Conservation (phyloP, 768 basidiomycete species). For the Neoboletus subvelutipes region DNA sequence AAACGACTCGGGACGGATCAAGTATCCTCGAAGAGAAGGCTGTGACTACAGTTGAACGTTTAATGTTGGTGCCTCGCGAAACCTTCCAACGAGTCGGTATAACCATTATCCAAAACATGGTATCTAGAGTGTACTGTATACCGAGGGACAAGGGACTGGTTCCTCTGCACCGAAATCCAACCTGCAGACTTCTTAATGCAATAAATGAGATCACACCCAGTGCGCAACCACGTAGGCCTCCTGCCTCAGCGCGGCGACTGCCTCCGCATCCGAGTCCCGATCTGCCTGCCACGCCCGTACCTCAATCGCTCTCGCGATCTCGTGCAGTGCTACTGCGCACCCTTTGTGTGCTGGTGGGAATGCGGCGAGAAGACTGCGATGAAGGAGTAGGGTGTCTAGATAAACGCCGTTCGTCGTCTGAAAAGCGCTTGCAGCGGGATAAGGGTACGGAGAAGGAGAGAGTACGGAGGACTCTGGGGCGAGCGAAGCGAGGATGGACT, state of each 20-base stretch:
- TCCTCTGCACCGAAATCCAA: background rate
- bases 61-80: background rate
- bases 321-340: conserved; percentile 64
- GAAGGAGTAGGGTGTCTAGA: conserved; percentile 74
- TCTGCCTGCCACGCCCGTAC: conserved; percentile 67
- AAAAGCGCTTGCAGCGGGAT: conserved; percentile 31
- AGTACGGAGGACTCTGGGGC: conserved; percentile 40
- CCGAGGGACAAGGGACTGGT: background rate
- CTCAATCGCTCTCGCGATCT: conserved; percentile 65
- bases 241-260: conserved; percentile 64
- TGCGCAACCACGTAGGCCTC: conserved; percentile 60
- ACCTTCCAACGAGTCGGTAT: background rate
- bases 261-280: conserved; percentile 68
- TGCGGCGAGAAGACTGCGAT: conserved; percentile 65
- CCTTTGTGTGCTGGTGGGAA: conserved; percentile 61
- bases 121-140: background rate
- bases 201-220: conserved; percentile 16
- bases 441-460: conserved; percentile 33
- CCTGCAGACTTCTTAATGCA: conserved; percentile 6
- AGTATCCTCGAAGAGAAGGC: no score
- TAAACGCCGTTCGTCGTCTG: conserved; percentile 71
- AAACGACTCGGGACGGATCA: background rate
- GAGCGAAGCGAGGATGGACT: conserved; percentile 56
- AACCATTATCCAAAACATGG: background rate
- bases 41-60: no score